phyloP scores from a whole-genome alignment of 1,284 basidiomycete species.

The Flammula alnicola region DNA sequence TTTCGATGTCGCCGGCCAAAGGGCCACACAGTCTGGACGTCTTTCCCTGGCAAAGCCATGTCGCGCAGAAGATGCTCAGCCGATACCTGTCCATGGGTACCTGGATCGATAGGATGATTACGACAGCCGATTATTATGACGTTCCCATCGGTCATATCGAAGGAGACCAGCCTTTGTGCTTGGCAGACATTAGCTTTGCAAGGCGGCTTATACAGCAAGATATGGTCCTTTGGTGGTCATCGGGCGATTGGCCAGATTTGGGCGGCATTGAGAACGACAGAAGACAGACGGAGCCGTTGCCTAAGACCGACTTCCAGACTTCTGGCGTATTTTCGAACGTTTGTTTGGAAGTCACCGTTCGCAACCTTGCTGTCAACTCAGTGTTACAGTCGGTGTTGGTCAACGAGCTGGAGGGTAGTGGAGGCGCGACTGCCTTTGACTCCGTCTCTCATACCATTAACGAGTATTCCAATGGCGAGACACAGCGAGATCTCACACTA shows the following conservation, averaged over 20 bases:
- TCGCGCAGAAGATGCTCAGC: constrained; percentile 80
- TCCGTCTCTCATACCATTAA: constrained; percentile 90
- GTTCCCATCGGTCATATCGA: constrained; percentile 93
- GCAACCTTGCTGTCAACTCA: constrained; percentile 93
- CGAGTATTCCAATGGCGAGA: constrained; percentile 84
- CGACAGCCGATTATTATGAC: constrained; percentile 91
- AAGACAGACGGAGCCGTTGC: constrained; percentile 78
- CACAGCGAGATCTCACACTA: constrained; percentile 79
- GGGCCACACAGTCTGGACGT: constrained; percentile 75
- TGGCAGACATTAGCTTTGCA: constrained; percentile 93
- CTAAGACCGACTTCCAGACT: constrained; percentile 84
- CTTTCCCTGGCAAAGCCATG: constrained; percentile 79
- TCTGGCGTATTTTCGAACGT: constrained; percentile 94
- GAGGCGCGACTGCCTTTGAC: constrained; percentile 93
- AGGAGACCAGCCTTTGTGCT: constrained; percentile 84
- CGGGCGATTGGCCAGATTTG: constrained; percentile 87
- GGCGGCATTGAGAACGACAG: constrained; percentile 93
- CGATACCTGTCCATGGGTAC: constrained; percentile 82
- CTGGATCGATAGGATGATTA: constrained; percentile 85
- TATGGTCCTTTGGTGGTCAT: constrained; percentile 97
- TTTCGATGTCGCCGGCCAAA: constrained; percentile 83
- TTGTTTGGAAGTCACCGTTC: constrained; percentile 87
- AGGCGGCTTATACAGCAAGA: constrained; percentile 87
- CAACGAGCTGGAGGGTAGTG: constrained; percentile 95
- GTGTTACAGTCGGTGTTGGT: constrained; percentile 94